Conservation (phyloP, 2,329 filamentous ascomycete genomes). For the Seiridium unicorne region DNA sequence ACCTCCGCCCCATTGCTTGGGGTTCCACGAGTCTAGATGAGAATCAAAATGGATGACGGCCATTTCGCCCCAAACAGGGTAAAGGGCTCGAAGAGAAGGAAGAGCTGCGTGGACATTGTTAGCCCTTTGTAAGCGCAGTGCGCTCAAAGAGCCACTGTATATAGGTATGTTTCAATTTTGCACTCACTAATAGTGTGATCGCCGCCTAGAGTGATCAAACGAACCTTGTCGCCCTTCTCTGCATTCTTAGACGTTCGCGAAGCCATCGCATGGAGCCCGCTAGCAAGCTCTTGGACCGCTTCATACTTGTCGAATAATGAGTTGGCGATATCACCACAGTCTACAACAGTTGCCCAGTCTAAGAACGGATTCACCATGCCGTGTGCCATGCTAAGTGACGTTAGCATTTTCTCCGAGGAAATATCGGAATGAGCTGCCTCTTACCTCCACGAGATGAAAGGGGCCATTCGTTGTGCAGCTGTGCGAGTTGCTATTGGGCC, state of each 20-base stretch:
- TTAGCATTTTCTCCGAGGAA: background rate
- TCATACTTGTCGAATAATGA: background rate
- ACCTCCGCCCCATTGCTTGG: background rate
- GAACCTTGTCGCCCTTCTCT: background rate
- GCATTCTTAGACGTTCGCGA: background rate
- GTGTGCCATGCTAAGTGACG: background rate
- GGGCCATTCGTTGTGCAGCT: background rate
- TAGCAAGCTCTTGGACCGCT: background rate
- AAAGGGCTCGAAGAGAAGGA: background rate
- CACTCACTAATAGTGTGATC: background rate
- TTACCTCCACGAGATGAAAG: background rate
- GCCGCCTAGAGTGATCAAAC: background rate
- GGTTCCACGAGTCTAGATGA: background rate
- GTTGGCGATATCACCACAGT: background rate
- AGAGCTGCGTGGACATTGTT: background rate
- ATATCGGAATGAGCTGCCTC: too few species aligned
- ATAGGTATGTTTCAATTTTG: too few species aligned
- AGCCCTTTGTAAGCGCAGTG: too few species aligned
- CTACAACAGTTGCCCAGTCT: background rate
- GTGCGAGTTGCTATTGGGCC: background rate
- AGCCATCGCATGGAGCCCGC: background rate
- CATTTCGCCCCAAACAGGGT: background rate
- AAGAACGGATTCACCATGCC: background rate
- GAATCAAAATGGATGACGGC: background rate
- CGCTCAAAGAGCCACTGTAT: too few species aligned